phyloP scores from a whole-genome alignment of 2,329 filamentous ascomycete species.

The Ophiostoma triangulosporum region DNA sequence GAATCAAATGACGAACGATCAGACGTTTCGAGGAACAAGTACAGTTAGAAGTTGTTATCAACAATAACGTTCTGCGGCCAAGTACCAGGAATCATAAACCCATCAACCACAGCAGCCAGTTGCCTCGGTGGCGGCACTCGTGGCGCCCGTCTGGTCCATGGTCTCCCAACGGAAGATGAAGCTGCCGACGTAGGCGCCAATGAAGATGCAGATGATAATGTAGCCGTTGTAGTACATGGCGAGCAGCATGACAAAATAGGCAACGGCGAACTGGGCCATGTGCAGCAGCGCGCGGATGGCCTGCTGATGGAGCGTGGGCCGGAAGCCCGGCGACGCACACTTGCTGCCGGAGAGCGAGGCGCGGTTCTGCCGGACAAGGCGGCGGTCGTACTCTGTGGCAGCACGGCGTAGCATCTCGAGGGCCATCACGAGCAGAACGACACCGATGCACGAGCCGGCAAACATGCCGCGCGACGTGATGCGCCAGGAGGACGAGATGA shows the following conservation, averaged over 20 bases:
- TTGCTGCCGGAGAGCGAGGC: slow-evolving; percentile 1
- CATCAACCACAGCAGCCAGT: slow-evolving; percentile 18
- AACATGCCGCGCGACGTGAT: slow-evolving; percentile 59
- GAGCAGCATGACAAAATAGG: slow-evolving; percentile 68
- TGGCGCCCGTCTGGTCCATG: slow-evolving; percentile 17
- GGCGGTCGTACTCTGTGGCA: slow-evolving; percentile 59
- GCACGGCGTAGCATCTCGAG: slow-evolving; percentile 61
- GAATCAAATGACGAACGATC: too few relatives aligned
- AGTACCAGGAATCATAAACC: background rate
- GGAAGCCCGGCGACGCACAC: slow-evolving; percentile 20
- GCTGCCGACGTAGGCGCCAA: slow-evolving; percentile 59
- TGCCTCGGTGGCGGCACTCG: slow-evolving; percentile 16
- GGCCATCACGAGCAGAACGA: slow-evolving; percentile 56
- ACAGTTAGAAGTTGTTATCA: too few relatives aligned
- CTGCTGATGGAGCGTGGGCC: slow-evolving; percentile 53
- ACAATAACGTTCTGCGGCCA: too few relatives aligned
- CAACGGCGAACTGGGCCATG: slow-evolving; percentile 57
- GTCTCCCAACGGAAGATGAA: slow-evolving; percentile 64
- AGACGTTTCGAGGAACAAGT: too few relatives aligned
- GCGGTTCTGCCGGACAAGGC: slow-evolving; percentile 41
- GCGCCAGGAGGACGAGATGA: slow-evolving; percentile 57
- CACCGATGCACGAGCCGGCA: slow-evolving; percentile 66
- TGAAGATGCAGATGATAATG: slow-evolving; percentile 68
- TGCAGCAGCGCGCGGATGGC: slow-evolving; percentile 52
- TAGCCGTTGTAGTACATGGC: slow-evolving; percentile 56